Evolutionary conservation across 2,329 filamentous ascomycete genomes (phyloP).

Genomic region (Lecanoromycetidae sp.): DNA sequence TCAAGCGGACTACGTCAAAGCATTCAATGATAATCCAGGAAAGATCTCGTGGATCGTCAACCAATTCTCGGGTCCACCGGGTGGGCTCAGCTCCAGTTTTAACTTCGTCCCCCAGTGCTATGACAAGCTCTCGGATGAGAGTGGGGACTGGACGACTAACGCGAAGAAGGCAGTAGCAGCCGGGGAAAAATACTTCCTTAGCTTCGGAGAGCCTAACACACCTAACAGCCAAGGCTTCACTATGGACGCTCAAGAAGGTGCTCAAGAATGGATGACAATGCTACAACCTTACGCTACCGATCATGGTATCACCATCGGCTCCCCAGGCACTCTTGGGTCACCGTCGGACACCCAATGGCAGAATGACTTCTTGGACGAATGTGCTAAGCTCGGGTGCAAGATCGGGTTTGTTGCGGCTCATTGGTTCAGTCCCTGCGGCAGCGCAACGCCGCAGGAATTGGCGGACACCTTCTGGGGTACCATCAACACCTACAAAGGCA

Average conservation of each 20-base stretch:
- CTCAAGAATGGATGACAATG: slow-evolving; percentile 16
- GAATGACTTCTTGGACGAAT: slow-evolving; percentile 7
- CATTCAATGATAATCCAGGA: slow-evolving; percentile 1
- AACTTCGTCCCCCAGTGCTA: slow-evolving; percentile 13
- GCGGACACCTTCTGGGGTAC: slow-evolving; percentile 1
- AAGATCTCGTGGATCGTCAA: slow-evolving; percentile 16
- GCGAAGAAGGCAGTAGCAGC: slow-evolving; percentile 23
- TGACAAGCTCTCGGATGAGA: slow-evolving; percentile 4
- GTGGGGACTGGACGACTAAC: slow-evolving; percentile 9
- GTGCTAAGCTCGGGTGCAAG: slow-evolving; percentile 5
- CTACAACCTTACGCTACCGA: slow-evolving; percentile 18
- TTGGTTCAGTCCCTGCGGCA: slow-evolving; percentile 7
- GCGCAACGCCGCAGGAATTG: not conserved
- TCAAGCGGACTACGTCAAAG: not conserved
- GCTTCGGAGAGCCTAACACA: slow-evolving; percentile 34
- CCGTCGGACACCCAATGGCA: slow-evolving; percentile 13
- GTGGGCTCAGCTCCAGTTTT: not conserved
- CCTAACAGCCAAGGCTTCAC: slow-evolving; percentile 5
- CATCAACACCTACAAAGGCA: not conserved
- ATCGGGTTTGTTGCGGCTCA: slow-evolving; percentile 10
- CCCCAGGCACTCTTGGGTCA: slow-evolving; percentile 6
- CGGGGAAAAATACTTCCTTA: slow-evolving; percentile 29
- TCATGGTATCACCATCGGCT: slow-evolving; percentile 21
- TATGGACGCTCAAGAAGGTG: slow-evolving; percentile 24
- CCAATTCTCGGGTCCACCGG: slow-evolving; percentile 11